phyloP scores from a whole-genome alignment of 768 basidiomycete genomes.

The Tubosaeta sp. region DNA sequence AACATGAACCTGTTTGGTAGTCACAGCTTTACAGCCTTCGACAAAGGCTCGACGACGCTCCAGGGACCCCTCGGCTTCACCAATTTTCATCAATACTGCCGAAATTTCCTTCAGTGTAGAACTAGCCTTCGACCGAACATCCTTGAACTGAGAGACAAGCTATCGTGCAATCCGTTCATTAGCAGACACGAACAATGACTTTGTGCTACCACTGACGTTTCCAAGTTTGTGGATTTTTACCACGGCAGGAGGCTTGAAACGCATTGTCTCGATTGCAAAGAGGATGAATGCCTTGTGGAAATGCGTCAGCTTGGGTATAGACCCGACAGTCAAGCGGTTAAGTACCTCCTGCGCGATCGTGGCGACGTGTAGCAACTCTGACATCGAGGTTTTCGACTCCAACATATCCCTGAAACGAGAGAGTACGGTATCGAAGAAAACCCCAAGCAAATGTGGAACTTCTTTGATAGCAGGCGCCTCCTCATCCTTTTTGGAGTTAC shows the following conservation, averaged over 20 bases:
- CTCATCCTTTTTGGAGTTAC: constrained; percentile 62
- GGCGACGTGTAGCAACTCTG: constrained; percentile 67
- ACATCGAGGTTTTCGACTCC: constrained; percentile 37
- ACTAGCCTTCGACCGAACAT: constrained; percentile 50
- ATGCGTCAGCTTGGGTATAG: constrained; percentile 1
- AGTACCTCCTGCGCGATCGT: constrained; percentile 71
- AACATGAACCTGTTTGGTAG: constrained; percentile 32
- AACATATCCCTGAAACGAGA: constrained; percentile 45
- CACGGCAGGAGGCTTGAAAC: constrained; percentile 68
- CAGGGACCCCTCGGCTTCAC: constrained; percentile 48
- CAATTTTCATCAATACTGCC: constrained; percentile 41
- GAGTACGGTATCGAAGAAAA: constrained; percentile 63
- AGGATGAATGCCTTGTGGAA: constrained; percentile 64
- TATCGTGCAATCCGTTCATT: constrained; percentile 25
- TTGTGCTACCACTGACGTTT: constrained; percentile 41
- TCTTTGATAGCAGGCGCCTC: constrained; percentile 64
- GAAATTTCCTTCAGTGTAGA: constrained; percentile 58
- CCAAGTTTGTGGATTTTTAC: constrained; percentile 74
- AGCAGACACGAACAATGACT: background rate
- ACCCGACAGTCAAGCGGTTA: background rate
- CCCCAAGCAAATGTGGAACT: constrained; percentile 48
- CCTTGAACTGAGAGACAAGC: constrained; percentile 67
- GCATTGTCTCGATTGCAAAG: constrained; percentile 60
- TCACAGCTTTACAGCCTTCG: constrained; percentile 44
- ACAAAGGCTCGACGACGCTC: constrained; percentile 53